Base-by-base conservation (phyloP, 1,139 yeast species). In the Starmera stellimalicola region DNA sequence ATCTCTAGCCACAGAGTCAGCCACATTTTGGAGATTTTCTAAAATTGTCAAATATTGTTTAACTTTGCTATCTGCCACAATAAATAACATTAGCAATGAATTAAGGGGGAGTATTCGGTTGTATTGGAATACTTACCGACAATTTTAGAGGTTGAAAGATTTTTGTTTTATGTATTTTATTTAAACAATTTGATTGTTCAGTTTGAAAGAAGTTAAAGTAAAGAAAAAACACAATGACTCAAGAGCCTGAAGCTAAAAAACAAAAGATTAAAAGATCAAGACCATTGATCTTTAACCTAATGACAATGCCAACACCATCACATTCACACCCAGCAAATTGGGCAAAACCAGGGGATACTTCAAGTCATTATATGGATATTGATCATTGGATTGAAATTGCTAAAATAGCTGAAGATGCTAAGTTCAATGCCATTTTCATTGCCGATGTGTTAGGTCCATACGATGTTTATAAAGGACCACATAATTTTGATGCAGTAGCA, bases 361-460 rank as follows among this genome's bases (percentile, higher is more conserved):
- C 63, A 1, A 29, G 27, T 15, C 34, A 32, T 28, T 45, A 37
- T 58, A 54, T 39, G 54, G 60, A 33, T 51, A 57, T 25, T 46
- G 63, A 31, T 57, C 64, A 63, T 44, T 66, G 72, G 72, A 57
- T 55, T 2, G 50, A 64, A 25, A 43, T 65, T 18, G 70, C 71
- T 6, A 51, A 62, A 35, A 33, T 60, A 7, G 51, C 66, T 27
- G 72, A 66, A 40, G 52, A 49, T 32, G 70, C 68, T 0, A 65
- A 65, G 40, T 58, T 66, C 41, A 62, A 62, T 41, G 60, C 65
- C 2, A 42, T 65, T 14, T 66, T 66, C 40, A 48, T 66, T 34
- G 72, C 72, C 10, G 72, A 67, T 48, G 67, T 62, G 4, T 47
- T 65, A 17, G 70, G 70, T 3, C 63, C 62, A 5, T 63, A 62